Percentiles rank a stretch among this genome's conserved stretches.
Evolutionary conservation across 208 protist species (phyloP).

Genomic region (Leishmania major): DNA sequence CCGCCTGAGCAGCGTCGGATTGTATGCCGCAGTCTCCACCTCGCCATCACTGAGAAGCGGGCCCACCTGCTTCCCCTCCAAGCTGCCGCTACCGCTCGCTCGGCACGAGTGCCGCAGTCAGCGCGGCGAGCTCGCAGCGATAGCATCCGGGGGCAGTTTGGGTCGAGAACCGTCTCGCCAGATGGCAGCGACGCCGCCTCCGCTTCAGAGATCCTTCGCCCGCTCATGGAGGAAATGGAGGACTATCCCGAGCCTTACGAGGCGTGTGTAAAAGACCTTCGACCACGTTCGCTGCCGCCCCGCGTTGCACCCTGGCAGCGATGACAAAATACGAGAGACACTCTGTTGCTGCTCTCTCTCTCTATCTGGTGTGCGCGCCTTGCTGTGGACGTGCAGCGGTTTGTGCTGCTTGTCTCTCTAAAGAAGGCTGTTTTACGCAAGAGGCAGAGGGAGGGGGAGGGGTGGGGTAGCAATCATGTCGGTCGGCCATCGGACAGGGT

Average conservation of each 20-base stretch:
- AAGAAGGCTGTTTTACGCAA: not conserved
- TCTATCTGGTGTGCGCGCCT: not conserved
- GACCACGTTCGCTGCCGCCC: not conserved
- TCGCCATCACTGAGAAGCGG: constrained; percentile 52
- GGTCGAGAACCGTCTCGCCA: not conserved
- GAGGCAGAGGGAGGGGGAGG: not conserved
- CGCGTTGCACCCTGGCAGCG: not conserved
- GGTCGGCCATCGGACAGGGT: not conserved
- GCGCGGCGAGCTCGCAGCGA: not conserved
- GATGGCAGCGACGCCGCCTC: constrained; percentile 1
- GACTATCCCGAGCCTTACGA: constrained; percentile 59
- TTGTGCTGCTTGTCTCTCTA: not conserved
- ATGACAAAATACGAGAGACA: not conserved
- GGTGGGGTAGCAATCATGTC: not conserved
- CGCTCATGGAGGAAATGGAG: constrained; percentile 65
- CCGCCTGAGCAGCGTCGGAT: constrained; percentile 44
- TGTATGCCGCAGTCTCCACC: constrained; percentile 47
- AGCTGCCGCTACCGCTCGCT: not conserved
- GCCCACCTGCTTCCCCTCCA: constrained; percentile 24
- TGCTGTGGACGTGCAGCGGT: not conserved
- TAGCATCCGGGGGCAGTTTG: not conserved
- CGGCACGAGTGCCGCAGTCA: constrained; percentile 2
- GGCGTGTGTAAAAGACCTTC: constrained; percentile 24
- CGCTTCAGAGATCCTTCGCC: constrained; percentile 48
- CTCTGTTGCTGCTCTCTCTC: not conserved